phyloP scores from a whole-genome alignment of 768 basidiomycete species.

The Podaxis sp. region DNA sequence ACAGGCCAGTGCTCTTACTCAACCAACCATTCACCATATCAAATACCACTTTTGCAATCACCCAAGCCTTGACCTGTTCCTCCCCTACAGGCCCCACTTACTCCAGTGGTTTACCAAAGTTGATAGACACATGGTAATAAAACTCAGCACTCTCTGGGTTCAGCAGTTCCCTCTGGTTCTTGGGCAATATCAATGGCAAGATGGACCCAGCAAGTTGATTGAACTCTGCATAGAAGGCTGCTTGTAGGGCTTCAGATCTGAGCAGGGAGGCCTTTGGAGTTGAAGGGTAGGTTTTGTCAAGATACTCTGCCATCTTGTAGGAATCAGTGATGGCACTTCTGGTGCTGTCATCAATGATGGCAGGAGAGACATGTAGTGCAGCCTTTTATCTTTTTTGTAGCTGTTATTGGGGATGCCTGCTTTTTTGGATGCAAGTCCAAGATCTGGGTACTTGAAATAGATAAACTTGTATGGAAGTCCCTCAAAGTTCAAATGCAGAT shows the following conservation, averaged over 20 bases:
- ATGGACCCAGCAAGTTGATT: not conserved
- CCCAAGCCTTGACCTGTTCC: not conserved
- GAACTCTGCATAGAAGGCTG: constrained; percentile 14
- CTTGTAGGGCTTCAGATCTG: constrained; percentile 17
- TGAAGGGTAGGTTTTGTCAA: constrained; percentile 47
- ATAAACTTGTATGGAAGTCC: constrained; percentile 12
- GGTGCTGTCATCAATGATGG: constrained; percentile 37
- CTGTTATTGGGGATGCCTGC: constrained; percentile 3
- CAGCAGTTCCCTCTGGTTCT: constrained; percentile 1
- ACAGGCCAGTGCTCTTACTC: not conserved
- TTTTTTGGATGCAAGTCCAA: not conserved
- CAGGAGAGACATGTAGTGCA: constrained; percentile 12
- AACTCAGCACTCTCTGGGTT: constrained; percentile 18
- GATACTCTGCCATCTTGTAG: constrained; percentile 42
- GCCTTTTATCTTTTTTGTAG: not conserved
- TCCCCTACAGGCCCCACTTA: constrained; percentile 6
- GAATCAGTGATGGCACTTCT: constrained; percentile 38
- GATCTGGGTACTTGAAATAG: constrained; percentile 15
- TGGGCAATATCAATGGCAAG: constrained; percentile 15
- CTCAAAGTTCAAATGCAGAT: constrained; percentile 14
- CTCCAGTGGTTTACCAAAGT: not conserved
- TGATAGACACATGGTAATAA: constrained; percentile 15
- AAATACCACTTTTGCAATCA: not conserved
- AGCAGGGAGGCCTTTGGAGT: constrained; percentile 32
- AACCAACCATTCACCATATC: constrained; percentile 6